phyloP scores from a whole-genome alignment of 371 early-diverging fungal species.

The Mortierella sp. region DNA sequence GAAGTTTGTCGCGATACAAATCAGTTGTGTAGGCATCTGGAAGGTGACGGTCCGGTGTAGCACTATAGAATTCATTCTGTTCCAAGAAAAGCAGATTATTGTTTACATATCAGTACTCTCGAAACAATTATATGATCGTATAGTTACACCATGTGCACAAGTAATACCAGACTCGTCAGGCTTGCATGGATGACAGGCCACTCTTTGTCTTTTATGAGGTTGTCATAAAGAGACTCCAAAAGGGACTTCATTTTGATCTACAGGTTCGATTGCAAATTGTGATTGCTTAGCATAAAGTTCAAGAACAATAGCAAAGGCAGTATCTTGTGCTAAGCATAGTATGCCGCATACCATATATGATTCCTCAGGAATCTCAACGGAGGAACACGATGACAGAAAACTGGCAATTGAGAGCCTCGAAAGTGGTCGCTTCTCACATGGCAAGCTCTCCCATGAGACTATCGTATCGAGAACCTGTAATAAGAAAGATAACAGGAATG shows the following conservation, averaged over 20 bases:
- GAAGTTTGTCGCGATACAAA: slow-evolving; percentile 3
- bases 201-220: slow-evolving; percentile 17
- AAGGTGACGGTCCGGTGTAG: slow-evolving; percentile 2
- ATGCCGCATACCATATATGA: slow-evolving; percentile 35
- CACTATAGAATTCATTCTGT: slow-evolving; percentile 8
- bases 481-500: neutral
- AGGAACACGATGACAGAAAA: slow-evolving; percentile 24
- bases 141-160: neutral
- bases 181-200: slow-evolving; percentile 23
- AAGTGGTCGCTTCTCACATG: slow-evolving; percentile 12
- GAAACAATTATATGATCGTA: neutral
- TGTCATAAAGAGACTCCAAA: slow-evolving; percentile 4
- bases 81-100: neutral
- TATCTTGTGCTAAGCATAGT: neutral
- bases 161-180: slow-evolving; percentile 22
- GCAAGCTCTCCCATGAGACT: slow-evolving; percentile 28
- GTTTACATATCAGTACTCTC: neutral
- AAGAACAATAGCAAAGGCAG: neutral
- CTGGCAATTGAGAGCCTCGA: slow-evolving; percentile 25
- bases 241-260: slow-evolving; percentile 11
- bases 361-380: slow-evolving; percentile 7
- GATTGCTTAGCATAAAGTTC: neutral
- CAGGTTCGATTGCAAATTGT: neutral
- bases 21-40: slow-evolving; percentile 4
- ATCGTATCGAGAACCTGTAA: slow-evolving; percentile 24